Percentiles rank a stretch among this genome's conserved stretches.
Evolutionary conservation across 305 asterid species (phyloP).

Genomic region (Fraxinus velutina): DNA sequence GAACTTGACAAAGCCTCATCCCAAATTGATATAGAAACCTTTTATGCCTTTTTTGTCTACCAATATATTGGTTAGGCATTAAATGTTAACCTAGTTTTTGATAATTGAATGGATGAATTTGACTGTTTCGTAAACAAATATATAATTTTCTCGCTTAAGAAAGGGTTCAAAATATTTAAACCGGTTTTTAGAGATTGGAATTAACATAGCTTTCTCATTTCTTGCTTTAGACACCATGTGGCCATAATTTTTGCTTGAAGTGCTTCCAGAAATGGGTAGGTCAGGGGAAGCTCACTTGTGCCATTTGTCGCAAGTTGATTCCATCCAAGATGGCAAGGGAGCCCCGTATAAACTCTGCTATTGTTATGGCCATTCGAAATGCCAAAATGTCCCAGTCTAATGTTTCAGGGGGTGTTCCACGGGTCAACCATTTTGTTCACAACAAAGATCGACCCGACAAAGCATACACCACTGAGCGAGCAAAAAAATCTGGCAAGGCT

Average conservation of each 20-base stretch:
- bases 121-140: background rate
- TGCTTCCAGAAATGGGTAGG: slow-evolving; percentile 74
- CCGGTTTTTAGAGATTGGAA: background rate
- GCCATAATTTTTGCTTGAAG: slow-evolving; percentile 88
- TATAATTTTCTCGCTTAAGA: background rate
- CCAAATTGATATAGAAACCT: background rate
- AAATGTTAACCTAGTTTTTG: background rate
- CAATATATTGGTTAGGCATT: background rate
- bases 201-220: background rate
- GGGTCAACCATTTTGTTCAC: slow-evolving; percentile 51
- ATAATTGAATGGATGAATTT: background rate
- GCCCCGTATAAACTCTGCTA: slow-evolving; percentile 80
- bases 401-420: slow-evolving; percentile 49
- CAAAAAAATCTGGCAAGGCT: slow-evolving; percentile 78
- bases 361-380: slow-evolving; percentile 73
- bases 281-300: slow-evolving; percentile 60
- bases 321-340: slow-evolving; percentile 71
- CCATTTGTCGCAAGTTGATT: slow-evolving; percentile 60
- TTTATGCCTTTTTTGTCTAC: background rate
- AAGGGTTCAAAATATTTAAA: background rate
- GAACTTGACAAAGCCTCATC: background rate
- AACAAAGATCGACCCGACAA: slow-evolving; percentile 87
- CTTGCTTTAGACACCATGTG: slow-evolving; percentile 79
- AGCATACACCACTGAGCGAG: slow-evolving; percentile 82
- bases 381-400: slow-evolving; percentile 52